Percentiles rank a stretch among this genome's conserved stretches.
Evolutionary conservation across 257 asterid genomes (phyloP).

Genomic region (Eustoma russellianum): DNA sequence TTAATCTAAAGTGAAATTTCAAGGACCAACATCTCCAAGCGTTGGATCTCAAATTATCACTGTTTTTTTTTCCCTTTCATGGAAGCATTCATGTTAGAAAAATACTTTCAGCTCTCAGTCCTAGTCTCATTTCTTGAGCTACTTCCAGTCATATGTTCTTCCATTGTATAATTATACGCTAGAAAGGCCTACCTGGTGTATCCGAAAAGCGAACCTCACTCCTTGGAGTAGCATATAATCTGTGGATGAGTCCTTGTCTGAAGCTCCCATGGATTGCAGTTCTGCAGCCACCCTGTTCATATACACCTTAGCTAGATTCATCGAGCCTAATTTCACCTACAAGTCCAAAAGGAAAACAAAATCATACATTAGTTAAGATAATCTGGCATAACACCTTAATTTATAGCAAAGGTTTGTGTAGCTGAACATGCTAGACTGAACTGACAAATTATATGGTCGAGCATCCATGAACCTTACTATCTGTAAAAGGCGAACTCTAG

Average conservation of each 20-base stretch:
- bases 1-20: not conserved
- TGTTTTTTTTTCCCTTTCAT: not conserved
- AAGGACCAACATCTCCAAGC: not conserved
- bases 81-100: not conserved
- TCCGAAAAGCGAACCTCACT: constrained; percentile 87
- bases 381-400: no score
- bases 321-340: constrained; percentile 79
- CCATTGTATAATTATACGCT: not conserved
- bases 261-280: constrained; percentile 60
- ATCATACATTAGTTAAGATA: no score
- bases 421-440: no score
- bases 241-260: constrained; percentile 76
- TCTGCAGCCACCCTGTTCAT: constrained; percentile 86
- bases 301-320: constrained; percentile 76
- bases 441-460: no score
- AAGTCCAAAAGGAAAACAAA: constrained; percentile 4
- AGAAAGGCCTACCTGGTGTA: constrained; percentile 65
- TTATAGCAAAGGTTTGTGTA: no score
- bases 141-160: not conserved
- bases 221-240: constrained; percentile 89
- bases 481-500: no score
- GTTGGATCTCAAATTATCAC: not conserved
- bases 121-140: not conserved
- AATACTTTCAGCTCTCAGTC: not conserved
- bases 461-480: no score